These are phyloP conservation scores for Kondoa subrosea DNA, from an alignment of 768 basidiomycete genomes.

Conservation along the genomic window DNA sequence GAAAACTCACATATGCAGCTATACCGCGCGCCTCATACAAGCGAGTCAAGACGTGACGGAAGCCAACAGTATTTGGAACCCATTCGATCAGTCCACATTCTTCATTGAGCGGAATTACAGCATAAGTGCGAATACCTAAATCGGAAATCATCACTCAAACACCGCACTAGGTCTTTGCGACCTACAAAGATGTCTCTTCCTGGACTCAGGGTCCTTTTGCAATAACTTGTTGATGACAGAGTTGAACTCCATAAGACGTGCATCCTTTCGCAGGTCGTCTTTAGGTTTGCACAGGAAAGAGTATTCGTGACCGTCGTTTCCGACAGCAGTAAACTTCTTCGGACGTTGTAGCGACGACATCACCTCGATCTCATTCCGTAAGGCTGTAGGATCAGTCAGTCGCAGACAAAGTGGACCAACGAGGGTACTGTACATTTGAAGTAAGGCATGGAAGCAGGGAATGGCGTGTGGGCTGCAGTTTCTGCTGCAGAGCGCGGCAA, in stretches of 20 bases:
- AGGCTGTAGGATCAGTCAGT: constrained; percentile 43
- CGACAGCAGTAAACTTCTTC: constrained; percentile 68
- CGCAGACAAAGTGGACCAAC: not conserved
- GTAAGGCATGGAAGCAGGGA: constrained; percentile 55
- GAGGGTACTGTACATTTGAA: constrained; percentile 45
- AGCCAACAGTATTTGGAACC: constrained; percentile 79
- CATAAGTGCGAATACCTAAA: constrained; percentile 91
- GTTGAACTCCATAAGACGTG: constrained; percentile 93
- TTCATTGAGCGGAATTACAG: constrained; percentile 94
- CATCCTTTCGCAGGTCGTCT: constrained; percentile 93
- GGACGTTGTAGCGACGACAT: constrained; percentile 86
- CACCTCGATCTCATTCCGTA: constrained; percentile 65
- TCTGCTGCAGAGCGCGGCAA: constrained; percentile 57
- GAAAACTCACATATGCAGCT: constrained; percentile 38
- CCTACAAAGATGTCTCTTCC: constrained; percentile 74
- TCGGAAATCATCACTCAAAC: not conserved
- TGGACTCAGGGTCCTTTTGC: constrained; percentile 81
- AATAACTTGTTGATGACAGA: constrained; percentile 91
- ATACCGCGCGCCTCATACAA: constrained; percentile 45
- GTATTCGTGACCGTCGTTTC: constrained; percentile 66
- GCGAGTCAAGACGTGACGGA: constrained; percentile 57
- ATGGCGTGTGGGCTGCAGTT: constrained; percentile 50
- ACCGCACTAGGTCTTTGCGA: constrained; percentile 14
- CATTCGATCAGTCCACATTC: constrained; percentile 97
- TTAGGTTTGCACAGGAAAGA: constrained; percentile 91